Evolutionary conservation across 257 asterid genomes (phyloP).

Genomic region (Capsicum pubescens): DNA sequence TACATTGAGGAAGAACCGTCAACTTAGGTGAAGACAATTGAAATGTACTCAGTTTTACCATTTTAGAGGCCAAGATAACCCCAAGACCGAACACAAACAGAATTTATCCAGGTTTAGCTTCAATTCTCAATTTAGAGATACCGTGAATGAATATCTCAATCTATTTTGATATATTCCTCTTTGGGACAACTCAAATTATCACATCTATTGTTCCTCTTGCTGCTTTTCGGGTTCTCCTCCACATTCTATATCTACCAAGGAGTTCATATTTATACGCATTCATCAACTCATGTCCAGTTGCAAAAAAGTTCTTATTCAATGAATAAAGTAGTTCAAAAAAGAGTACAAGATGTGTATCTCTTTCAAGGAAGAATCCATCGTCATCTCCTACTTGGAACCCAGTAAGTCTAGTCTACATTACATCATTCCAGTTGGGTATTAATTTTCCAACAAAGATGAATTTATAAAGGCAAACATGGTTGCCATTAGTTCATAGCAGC

Average conservation of each 20-base stretch:
- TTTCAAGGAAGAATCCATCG: not conserved
- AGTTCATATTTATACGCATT: not conserved
- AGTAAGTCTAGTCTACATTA: conserved; percentile 2
- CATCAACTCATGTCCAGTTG: not conserved
- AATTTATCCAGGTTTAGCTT: not conserved
- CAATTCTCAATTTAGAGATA: not conserved
- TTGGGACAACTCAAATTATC: not conserved
- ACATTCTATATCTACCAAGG: too few relatives aligned
- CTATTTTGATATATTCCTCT: not conserved
- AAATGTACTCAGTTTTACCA: too few relatives aligned
- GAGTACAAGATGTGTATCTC: not conserved
- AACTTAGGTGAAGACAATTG: not conserved
- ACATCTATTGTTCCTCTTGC: not conserved
- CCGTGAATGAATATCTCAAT: not conserved
- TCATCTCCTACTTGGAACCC: not conserved
- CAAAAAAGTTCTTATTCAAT: not conserved
- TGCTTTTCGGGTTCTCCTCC: not conserved
- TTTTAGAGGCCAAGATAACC: not conserved
- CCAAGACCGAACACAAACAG: not conserved
- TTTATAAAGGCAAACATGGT: not conserved
- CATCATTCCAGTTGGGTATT: not conserved
- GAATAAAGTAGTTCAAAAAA: not conserved
- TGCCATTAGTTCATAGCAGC: conserved; percentile 44
- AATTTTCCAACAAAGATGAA: not conserved
- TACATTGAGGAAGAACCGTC: not conserved